These are phyloP conservation scores for Podila epicladia DNA, from an alignment of 192 early-diverging fungal genomes.

Conservation along the genomic window DNA sequence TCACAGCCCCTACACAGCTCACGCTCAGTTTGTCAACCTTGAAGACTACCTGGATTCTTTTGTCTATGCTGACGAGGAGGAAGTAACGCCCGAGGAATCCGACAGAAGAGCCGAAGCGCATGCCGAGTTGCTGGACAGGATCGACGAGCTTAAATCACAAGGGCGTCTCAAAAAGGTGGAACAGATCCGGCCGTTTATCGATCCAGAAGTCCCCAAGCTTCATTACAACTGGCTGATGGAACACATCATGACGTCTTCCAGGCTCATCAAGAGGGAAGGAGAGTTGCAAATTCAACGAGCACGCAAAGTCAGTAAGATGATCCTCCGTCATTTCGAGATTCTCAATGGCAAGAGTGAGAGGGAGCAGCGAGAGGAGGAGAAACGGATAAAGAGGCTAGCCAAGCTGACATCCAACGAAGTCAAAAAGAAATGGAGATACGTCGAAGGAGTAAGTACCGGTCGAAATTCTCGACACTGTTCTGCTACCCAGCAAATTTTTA, in stretches of 20 bases:
- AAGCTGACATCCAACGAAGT: conserved; percentile 75
- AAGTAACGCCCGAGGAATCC: conserved; percentile 59
- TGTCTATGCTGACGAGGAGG: conserved; percentile 70
- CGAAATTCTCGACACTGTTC: too few species aligned
- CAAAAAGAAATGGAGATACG: conserved; percentile 76
- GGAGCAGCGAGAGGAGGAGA: conserved; percentile 55
- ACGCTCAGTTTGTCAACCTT: conserved; percentile 32
- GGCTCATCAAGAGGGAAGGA: conserved; percentile 50
- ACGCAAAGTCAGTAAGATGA: conserved; percentile 60
- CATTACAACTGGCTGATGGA: conserved; percentile 60
- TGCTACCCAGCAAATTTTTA: too few species aligned
- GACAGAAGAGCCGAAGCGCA: conserved; percentile 51
- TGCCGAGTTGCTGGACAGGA: conserved; percentile 51
- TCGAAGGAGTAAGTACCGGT: conserved; percentile 61
- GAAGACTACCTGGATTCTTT: conserved; percentile 63
- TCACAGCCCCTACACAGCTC: conserved; percentile 4
- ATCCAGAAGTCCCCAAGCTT: conserved; percentile 44
- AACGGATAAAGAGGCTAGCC: conserved; percentile 60
- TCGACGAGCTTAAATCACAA: conserved; percentile 50
- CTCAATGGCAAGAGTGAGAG: conserved; percentile 60
- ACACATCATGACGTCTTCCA: conserved; percentile 43
- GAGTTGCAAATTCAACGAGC: conserved; percentile 55
- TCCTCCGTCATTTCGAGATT: conserved; percentile 65
- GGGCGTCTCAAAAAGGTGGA: conserved; percentile 56
- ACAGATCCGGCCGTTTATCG: conserved; percentile 41